Base-by-base conservation (phyloP, 2,329 filamentous ascomycete species). In the Penicillium sp. region DNA sequence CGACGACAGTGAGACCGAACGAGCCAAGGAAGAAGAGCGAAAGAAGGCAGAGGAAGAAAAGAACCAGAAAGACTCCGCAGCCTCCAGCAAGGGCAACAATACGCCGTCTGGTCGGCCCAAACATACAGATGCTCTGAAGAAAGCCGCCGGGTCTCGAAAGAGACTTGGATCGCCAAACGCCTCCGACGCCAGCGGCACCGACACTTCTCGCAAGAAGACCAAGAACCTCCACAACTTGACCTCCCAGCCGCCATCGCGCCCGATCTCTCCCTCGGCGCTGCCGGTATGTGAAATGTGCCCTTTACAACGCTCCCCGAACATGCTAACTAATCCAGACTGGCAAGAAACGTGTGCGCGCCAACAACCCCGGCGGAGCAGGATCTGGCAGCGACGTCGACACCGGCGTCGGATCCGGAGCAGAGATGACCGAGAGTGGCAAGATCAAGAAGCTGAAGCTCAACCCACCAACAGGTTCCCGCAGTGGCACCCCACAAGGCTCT, bases 141-240 rank as follows among this genome's bases (percentile, higher is more conserved):
- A 81, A 59, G 72, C 79, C 10, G 67, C 75, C 5, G 85, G 85
- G 67, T 81, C 80, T 31, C 83, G 93, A 49, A 97, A 97, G 77
- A 87, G 93, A 29, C 83, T 90, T 31, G 91, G 92, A 16, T 96
- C 92, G 14, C 91, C 92, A 3, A 89, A 92, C 60, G 81, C 90
- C 31, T 97, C 92, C 2, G 93, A 97, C 70, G 91, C 91, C 9
- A 96, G 91, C 70, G 93, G 91, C 49, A 95, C 92, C 64, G 93
- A 97, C 71, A 93, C 90, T 0, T 85, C 87, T 22, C 88, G 89
- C 61, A 92, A 94, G 76, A 91, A 90, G 77, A 84, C 83, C 70
- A 85, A 89, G 69, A 90, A 88, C 77, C 89, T 88, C 70, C 82
- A 85, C 58, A 59, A 62, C 45, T 55, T 66, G 21, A 60, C 65